These are phyloP conservation scores for Neurospora cerealis DNA, from an alignment of 495 filamentous ascomycete genomes.

Conservation along the genomic window DNA sequence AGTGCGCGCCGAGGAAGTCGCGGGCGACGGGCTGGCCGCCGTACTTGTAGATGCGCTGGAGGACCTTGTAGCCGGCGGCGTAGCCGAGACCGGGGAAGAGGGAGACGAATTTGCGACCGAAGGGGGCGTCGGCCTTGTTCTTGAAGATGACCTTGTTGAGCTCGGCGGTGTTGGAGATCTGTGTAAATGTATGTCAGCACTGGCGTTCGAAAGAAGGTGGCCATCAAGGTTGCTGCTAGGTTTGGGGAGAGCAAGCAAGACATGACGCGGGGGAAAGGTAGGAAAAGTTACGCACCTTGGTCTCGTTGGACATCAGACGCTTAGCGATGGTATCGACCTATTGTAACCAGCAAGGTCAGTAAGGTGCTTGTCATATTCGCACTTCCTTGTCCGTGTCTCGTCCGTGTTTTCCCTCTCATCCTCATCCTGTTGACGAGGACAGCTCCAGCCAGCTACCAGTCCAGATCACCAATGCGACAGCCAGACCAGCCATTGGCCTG, in stretches of 20 bases:
- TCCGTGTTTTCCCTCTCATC: not conserved
- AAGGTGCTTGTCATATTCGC: not conserved
- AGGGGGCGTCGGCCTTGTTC: constrained; percentile 64
- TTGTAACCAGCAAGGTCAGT: constrained; percentile 14
- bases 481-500: constrained; percentile 5
- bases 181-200: too few relatives aligned
- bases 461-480: not conserved
- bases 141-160: constrained; percentile 91
- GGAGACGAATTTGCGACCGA: constrained; percentile 76
- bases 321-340: constrained; percentile 98
- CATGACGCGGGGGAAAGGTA: not conserved
- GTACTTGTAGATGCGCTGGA: constrained; percentile 98
- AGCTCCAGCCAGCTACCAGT: not conserved
- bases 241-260: too few relatives aligned
- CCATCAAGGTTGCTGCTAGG: not conserved
- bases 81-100: constrained; percentile 96
- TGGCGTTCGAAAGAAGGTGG: not conserved
- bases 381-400: not conserved
- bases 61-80: constrained; percentile 94
- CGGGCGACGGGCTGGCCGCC: constrained; percentile 93
- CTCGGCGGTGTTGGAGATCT: constrained; percentile 51
- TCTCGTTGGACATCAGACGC: constrained; percentile 97
- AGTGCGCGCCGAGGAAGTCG: constrained; percentile 77
- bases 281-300: constrained; percentile 38
- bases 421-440: not conserved